phyloP scores from a whole-genome alignment of 352 stramenopile species.

The Phytophthora megakarya region DNA sequence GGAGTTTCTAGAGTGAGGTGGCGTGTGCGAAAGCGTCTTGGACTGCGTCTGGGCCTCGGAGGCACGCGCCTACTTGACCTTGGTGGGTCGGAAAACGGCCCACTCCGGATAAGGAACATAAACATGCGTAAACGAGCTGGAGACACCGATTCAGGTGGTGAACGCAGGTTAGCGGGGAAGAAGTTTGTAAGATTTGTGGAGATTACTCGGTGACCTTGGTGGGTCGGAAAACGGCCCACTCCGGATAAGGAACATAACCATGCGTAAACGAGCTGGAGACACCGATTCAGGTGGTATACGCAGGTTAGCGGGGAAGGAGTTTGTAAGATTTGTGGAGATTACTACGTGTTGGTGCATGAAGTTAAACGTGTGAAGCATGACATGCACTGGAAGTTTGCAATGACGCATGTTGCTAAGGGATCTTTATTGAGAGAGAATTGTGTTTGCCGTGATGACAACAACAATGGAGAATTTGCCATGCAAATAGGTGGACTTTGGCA shows the following conservation, averaged over 20 bases:
- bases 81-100: conserved; percentile 7
- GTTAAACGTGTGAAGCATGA: conserved; percentile 2
- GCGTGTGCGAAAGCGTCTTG: conserved; percentile 8
- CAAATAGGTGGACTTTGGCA: too few species aligned
- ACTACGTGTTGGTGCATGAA: too few species aligned
- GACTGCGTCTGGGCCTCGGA: conserved; percentile 15
- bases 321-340: background rate
- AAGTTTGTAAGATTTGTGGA: background rate
- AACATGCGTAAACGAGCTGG: conserved; percentile 15
- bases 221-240: conserved; percentile 8
- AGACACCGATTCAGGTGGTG: conserved; percentile 9
- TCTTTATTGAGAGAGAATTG: background rate
- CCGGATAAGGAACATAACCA: conserved; percentile 13
- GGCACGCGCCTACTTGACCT: conserved; percentile 20
- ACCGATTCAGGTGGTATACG: conserved; percentile 8
- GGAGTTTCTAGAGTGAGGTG: conserved; percentile 10
- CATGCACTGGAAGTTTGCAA: background rate
- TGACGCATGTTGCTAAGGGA: background rate
- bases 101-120: conserved; percentile 14
- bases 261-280: conserved; percentile 14
- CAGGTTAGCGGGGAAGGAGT: background rate
- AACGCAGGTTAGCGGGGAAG: background rate
- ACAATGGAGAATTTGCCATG: background rate
- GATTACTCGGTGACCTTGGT: too few species aligned
- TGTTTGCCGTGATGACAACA: background rate